Evolutionary conservation across 1,284 basidiomycete species (phyloP).

Genomic region (Apiotrichum mycotoxinovorans): DNA sequence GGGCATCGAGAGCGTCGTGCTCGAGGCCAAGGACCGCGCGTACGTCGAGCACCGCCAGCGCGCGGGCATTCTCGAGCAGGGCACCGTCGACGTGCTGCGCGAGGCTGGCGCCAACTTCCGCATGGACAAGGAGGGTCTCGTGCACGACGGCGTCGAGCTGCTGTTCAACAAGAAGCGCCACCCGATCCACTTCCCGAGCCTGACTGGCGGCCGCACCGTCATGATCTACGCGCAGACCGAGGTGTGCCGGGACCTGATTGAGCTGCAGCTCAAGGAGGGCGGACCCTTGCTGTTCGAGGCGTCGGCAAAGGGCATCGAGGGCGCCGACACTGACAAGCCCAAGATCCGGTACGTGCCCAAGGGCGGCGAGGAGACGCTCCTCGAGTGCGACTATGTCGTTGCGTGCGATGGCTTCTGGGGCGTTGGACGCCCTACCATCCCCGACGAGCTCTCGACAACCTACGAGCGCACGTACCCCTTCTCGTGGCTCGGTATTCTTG

Average conservation of each 20-base stretch:
- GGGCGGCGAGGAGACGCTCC: constrained; percentile 7
- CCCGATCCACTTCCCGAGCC: constrained; percentile 18
- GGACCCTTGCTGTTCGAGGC: constrained; percentile 18
- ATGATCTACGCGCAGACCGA: constrained; percentile 27
- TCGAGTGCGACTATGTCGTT: constrained; percentile 17
- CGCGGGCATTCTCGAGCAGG: constrained; percentile 23
- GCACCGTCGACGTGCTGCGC: constrained; percentile 18
- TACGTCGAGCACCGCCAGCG: constrained; percentile 26
- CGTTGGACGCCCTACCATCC: constrained; percentile 19
- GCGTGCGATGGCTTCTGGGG: constrained; percentile 22
- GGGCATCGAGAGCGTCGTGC: constrained; percentile 17
- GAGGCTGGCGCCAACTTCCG: constrained; percentile 16
- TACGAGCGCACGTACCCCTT: constrained; percentile 23
- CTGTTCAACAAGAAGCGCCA: constrained; percentile 18
- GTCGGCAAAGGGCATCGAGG: constrained; percentile 9
- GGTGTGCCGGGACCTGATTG: constrained; percentile 24
- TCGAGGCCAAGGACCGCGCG: constrained; percentile 24
- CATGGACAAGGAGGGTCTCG: constrained; percentile 23
- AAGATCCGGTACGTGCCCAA: constrained; percentile 17
- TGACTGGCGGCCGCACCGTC: constrained; percentile 18
- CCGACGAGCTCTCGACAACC: constrained; percentile 11
- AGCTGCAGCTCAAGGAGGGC: constrained; percentile 20
- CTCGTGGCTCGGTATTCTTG: constrained; percentile 22
- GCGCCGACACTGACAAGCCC: constrained; percentile 12
- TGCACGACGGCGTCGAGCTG: constrained; percentile 23